Conservation (phyloP, 139 green algal species). For the Chlorella sp. region DNA sequence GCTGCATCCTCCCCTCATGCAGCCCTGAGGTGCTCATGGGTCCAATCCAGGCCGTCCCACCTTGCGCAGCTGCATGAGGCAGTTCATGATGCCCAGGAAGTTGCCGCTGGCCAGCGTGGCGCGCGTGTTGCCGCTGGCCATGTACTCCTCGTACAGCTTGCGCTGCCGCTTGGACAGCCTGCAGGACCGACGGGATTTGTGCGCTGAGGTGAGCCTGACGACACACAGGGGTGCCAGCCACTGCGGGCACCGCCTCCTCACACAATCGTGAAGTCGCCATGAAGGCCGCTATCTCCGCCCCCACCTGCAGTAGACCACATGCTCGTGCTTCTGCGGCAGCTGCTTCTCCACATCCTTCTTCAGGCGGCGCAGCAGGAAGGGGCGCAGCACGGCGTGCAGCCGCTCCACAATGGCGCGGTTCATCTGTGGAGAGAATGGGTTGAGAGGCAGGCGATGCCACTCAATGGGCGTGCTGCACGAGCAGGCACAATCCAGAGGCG, state of each 20-base stretch:
- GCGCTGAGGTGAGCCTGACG: neutral
- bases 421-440: constrained; percentile 36
- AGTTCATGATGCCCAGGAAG: constrained; percentile 96
- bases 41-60: constrained; percentile 29
- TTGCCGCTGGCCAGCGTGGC: constrained; percentile 78
- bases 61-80: constrained; percentile 99
- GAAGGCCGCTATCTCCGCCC: no score
- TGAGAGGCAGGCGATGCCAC: no score
- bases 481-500: no score
- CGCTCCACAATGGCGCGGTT: constrained; percentile 83
- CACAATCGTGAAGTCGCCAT: no score
- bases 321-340: constrained; percentile 95
- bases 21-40: no score
- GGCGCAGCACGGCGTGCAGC: constrained; percentile 95
- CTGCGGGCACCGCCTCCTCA: no score
- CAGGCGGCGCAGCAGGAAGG: constrained; percentile 95
- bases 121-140: constrained; percentile 76
- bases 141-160: constrained; percentile 98
- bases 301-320: constrained; percentile 81
- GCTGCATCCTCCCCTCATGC: no score
- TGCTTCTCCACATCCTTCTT: constrained; percentile 94
- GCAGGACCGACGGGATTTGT: neutral
- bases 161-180: constrained; percentile 78
- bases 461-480: no score
- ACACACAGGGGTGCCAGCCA: no score